Percentiles rank a stretch among this genome's conserved stretches.
Evolutionary conservation across 345 rosid genomes (phyloP).

Genomic region (Eucalyptus globulus): DNA sequence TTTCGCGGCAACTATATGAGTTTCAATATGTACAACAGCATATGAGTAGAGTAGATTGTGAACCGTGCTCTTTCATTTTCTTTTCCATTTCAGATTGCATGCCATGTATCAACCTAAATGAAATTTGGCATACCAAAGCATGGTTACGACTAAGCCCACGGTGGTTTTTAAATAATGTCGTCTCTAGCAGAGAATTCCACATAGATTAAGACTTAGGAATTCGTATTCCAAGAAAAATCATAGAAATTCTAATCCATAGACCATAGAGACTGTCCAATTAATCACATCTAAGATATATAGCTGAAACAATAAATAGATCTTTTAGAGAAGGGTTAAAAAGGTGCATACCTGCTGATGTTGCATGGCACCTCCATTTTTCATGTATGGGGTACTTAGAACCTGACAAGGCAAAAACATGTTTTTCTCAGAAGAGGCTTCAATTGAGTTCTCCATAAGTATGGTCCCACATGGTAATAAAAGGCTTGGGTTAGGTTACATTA

Average conservation of each 20-base stretch:
- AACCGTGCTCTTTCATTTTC: not conserved
- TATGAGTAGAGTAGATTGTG: not conserved
- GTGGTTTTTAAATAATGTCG: not conserved
- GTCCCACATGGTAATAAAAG: not conserved
- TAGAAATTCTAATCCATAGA: not conserved
- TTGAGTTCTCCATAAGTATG: not conserved
- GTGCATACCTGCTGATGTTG: slow-evolving; percentile 57
- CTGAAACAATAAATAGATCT: not conserved
- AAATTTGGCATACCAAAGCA: not conserved
- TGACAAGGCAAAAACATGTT: slow-evolving; percentile 2
- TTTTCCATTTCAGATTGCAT: not conserved
- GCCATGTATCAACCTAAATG: not conserved
- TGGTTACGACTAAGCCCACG: not conserved
- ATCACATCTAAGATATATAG: not conserved
- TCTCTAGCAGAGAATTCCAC: not conserved
- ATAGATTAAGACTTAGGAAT: not conserved
- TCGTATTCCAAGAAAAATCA: not conserved
- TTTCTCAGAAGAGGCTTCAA: not conserved
- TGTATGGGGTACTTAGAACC: slow-evolving; percentile 85
- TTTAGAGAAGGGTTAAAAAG: not conserved
- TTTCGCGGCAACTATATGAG: not conserved
- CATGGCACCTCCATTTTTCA: slow-evolving; percentile 81
- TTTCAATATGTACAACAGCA: not conserved
- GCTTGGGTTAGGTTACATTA: not conserved
- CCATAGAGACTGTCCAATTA: not conserved